These are phyloP conservation scores for Nemania sp. DNA, from an alignment of 2,329 filamentous ascomycete species.

Conservation along the genomic window DNA sequence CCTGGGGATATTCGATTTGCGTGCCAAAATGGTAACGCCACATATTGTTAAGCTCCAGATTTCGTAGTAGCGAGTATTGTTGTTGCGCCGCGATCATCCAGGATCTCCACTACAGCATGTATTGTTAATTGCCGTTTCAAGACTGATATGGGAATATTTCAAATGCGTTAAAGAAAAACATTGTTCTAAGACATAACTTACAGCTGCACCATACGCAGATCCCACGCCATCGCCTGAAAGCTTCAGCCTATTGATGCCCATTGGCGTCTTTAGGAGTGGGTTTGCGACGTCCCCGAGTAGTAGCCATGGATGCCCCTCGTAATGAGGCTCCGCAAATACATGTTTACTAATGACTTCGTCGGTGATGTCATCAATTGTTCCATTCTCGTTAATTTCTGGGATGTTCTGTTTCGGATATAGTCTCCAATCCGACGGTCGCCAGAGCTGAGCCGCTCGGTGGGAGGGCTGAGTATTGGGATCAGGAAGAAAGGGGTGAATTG, in stretches of 20 bases:
- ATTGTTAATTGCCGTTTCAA: background rate
- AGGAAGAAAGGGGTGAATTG: slow-evolving; percentile 65
- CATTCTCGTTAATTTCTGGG: slow-evolving; percentile 38
- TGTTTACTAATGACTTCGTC: slow-evolving; percentile 45
- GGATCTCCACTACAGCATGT: slow-evolving; percentile 50
- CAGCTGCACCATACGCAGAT: slow-evolving; percentile 53
- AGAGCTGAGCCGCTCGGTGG: slow-evolving; percentile 49
- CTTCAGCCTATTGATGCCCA: slow-evolving; percentile 57
- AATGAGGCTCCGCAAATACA: slow-evolving; percentile 50
- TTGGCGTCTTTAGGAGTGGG: slow-evolving; percentile 59
- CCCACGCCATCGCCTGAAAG: slow-evolving; percentile 37
- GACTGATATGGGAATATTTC: background rate
- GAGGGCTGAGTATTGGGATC: slow-evolving; percentile 53
- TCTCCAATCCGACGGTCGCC: slow-evolving; percentile 54
- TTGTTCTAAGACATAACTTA: slow-evolving; percentile 7
- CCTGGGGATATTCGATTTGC: slow-evolving; percentile 44
- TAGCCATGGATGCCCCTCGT: slow-evolving; percentile 65
- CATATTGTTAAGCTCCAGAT: slow-evolving; percentile 60
- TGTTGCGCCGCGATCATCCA: slow-evolving; percentile 65
- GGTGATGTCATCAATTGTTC: slow-evolving; percentile 22
- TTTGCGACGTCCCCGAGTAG: slow-evolving; percentile 52
- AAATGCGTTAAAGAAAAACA: background rate
- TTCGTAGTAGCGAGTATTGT: slow-evolving; percentile 62
- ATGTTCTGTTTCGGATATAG: slow-evolving; percentile 38
- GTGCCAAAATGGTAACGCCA: slow-evolving; percentile 61